phyloP scores from a whole-genome alignment of 441 rosid species.

The California macrophylla region DNA sequence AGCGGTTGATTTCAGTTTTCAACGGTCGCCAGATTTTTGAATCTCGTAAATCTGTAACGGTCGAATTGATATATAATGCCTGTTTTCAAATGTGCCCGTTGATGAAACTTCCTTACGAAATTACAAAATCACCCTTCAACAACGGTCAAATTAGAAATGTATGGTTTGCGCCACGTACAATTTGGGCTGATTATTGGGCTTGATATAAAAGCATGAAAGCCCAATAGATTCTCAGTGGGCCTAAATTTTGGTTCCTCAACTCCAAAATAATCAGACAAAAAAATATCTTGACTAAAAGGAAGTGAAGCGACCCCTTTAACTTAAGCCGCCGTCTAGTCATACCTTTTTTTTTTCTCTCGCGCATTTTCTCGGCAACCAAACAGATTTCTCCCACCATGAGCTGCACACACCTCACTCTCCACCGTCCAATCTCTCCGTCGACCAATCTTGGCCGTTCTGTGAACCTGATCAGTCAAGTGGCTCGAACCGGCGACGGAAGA shows the following conservation, averaged over 20 bases:
- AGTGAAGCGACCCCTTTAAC: neutral
- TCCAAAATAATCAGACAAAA: neutral
- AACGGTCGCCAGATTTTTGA: neutral
- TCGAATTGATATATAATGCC: neutral
- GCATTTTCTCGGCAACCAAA: neutral
- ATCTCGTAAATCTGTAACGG: neutral
- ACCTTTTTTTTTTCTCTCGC: neutral
- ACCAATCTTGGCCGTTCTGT: constrained; percentile 15
- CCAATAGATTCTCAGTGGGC: neutral
- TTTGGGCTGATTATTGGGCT: too few species aligned
- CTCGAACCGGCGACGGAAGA: constrained; percentile 13
- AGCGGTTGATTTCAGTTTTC: neutral
- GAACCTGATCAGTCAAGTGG: neutral
- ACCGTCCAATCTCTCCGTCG: constrained; percentile 7
- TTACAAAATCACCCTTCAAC: neutral
- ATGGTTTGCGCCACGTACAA: too few species aligned
- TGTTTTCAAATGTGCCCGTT: neutral
- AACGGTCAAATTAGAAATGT: neutral
- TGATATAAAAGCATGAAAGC: too few species aligned
- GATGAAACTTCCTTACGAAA: neutral
- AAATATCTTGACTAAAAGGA: neutral
- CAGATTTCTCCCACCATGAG: constrained; percentile 15
- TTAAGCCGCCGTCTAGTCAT: neutral
- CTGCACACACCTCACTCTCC: constrained; percentile 11
- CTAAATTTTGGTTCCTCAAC: too few species aligned